Evolutionary conservation across 305 asterid genomes (phyloP).

Genomic region (Solanum chacoense): DNA sequence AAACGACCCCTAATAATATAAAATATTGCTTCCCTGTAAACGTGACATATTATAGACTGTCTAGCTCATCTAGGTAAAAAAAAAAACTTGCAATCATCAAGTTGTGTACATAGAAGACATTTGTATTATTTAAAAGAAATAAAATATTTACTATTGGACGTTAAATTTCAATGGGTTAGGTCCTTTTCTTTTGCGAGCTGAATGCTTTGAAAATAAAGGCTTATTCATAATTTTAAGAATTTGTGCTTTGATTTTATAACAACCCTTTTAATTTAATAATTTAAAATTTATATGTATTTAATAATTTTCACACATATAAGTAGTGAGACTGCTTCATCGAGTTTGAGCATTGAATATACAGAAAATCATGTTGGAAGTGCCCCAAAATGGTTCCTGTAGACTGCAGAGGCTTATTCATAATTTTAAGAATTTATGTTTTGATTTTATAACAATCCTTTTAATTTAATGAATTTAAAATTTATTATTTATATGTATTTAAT

Average conservation of each 20-base stretch:
- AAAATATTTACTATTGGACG: background rate
- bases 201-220: background rate
- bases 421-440: background rate
- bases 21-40: background rate
- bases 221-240: background rate
- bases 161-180: background rate
- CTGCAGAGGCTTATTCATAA: background rate
- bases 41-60: background rate
- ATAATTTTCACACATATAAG: background rate
- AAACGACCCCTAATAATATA: background rate
- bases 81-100: background rate
- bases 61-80: background rate
- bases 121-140: background rate
- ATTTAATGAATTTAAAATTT: background rate
- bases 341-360: accelerated
- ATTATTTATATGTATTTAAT: background rate
- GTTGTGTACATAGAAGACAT: background rate
- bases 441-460: background rate
- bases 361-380: too few relatives aligned
- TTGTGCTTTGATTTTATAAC: background rate
- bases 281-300: background rate
- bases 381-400: too few relatives aligned
- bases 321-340: background rate
- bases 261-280: background rate
- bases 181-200: background rate